These are phyloP conservation scores for Pholiota conissans DNA, from an alignment of 768 basidiomycete species.

Conservation along the genomic window DNA sequence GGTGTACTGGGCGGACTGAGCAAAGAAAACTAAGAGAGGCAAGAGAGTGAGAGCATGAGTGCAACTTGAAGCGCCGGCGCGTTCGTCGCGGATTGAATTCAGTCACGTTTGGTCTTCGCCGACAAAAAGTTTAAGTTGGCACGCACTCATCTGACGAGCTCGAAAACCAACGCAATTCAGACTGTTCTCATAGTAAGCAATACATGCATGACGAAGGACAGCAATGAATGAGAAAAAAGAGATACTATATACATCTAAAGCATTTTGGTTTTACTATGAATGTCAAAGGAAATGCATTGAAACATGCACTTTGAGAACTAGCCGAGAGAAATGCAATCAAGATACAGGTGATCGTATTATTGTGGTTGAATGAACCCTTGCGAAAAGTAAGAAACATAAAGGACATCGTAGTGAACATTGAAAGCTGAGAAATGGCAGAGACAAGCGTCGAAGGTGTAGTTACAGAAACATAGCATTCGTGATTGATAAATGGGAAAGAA, in stretches of 20 bases:
- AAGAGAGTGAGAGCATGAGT: not conserved
- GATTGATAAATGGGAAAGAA: conserved; percentile 12
- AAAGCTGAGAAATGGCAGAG: conserved; percentile 3
- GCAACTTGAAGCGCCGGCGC: not conserved
- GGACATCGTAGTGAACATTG: conserved; percentile 11
- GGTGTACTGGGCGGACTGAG: not conserved
- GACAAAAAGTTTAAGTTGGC: not conserved
- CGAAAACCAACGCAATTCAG: not conserved
- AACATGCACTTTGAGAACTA: not conserved
- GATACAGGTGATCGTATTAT: conserved; percentile 24
- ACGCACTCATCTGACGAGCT: not conserved
- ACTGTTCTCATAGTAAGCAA: not conserved
- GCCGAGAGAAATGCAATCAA: conserved; percentile 15
- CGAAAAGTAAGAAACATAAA: conserved; percentile 5
- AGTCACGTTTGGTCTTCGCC: not conserved
- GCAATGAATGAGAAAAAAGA: not conserved
- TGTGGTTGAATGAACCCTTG: conserved; percentile 9
- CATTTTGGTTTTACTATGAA: conserved; percentile 4
- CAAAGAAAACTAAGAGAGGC: not conserved
- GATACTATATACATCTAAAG: conserved; percentile 1
- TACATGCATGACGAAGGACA: not conserved
- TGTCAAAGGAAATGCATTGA: not conserved
- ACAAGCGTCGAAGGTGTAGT: conserved; percentile 5
- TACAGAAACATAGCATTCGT: conserved; percentile 17
- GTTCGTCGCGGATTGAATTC: not conserved